Base-by-base conservation (phyloP, 2,329 filamentous ascomycete species). In the Trichophyton simii region DNA sequence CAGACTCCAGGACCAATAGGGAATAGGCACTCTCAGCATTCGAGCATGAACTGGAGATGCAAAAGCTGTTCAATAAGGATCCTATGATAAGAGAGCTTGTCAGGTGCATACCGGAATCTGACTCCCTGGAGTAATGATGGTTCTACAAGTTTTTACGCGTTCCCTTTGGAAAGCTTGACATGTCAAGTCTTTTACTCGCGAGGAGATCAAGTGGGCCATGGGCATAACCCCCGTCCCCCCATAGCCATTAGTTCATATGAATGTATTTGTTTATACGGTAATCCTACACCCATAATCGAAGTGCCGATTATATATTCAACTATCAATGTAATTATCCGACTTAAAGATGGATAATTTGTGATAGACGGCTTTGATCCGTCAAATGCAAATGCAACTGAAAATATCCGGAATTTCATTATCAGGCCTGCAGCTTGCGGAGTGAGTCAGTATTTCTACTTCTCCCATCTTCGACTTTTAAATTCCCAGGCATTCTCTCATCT, bases 361-460 rank as follows among this genome's bases (percentile, higher is more conserved):
- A 28, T 28, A 6, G 25, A 28, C 25, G 25, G 25, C 4, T 28
- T 28, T 28, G 25, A 66, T 55, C 48, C 59, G 38, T 31, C 28
- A 4, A 44, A 44, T n/a, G 62, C 63, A 34, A 63, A 61, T 18
- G 18, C 18, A 18, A 18, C 18, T 34, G 58, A 63, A 52, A 64
- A 65, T 62, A 42, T 65, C 9, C 60, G 55, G 46, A 54, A 66
- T 44, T 25, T 63, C 15, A 65, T 64, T 38, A 60, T 66, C 34
- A 65, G 64, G 60, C 61, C 66, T 2, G 57, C 57, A 50, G 65
- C 64, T 61, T 66, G 63, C 22, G 64, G 64, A 50, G 28, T 61
- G 15, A 65, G 64, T 65, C 60, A n/a, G 64, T 62, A 18, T 58
- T 9, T 60, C 2, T 55, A 52, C 62, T 46, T 46, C 13, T 5